Base-by-base conservation (phyloP, 2,329 filamentous ascomycete species). In the Epichloe hybrida region DNA sequence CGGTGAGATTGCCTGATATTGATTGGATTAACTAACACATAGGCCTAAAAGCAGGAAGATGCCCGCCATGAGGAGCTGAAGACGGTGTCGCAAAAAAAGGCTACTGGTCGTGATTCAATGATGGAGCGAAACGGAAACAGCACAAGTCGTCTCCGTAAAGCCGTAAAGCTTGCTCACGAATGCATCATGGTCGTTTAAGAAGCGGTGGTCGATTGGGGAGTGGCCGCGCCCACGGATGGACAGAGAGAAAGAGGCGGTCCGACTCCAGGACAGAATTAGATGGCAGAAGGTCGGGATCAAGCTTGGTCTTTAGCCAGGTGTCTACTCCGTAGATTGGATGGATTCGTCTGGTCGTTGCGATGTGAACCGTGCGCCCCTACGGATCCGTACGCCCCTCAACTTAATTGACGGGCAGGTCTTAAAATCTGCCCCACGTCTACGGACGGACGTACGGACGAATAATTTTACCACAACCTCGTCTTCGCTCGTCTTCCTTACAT, bases 11-110 rank as follows among this genome's bases (percentile, higher is more conserved):
- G 23, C 23, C 23, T 2, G 35, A 36, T 8, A 15, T 7, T 17
- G 15, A 39, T 3, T 11, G 35, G 34, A 67, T 68, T 57, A 31
- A 67, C 69, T 58, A 61, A 71, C 69, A 60, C 69, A 68, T 57
- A 71, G 61, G 56, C 62, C 65, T 39, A 71, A 61, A 49, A 71
- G 62, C 53, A 71, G 56, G 44, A 70, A 57, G 52, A 71, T 60
- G 39, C 67, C 66, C 50, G 65, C 66, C 69, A 71, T 71, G 56
- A 47, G 63, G 55, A 11, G 21, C 15, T 31, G 15, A 21, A 12
- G 36, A 38, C 27, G 35, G 5, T 34, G 40, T 37, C 44, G 49
- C 37, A 42, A 37, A 17, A 23, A 23, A 35, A 15, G 13, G 39
- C 39, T 34, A 2, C 40, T 15, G 23, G 17, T 37, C 31, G 34